Percentiles rank a stretch among this genome's conserved stretches.
Conservation (phyloP, 257 asterid genomes). For the Eucommia ulmoides region DNA sequence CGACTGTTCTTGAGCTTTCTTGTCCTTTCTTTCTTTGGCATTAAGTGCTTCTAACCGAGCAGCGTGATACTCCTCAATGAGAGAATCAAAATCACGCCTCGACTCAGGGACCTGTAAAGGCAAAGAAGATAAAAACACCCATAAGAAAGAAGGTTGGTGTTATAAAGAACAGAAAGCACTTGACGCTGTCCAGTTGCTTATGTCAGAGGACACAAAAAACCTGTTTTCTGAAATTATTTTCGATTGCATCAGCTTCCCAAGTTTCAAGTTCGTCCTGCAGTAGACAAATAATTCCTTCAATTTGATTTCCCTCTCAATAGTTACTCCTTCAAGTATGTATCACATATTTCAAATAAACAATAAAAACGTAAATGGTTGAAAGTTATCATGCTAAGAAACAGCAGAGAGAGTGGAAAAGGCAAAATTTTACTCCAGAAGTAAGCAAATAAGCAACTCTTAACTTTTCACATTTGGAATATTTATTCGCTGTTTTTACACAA, state of each 20-base stretch:
- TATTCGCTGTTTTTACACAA: no score
- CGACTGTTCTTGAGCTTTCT: conserved; percentile 69
- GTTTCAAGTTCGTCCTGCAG: conserved; percentile 85
- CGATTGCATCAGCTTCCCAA: conserved; percentile 54
- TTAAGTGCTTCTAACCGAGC: conserved; percentile 77
- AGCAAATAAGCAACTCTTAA: no score
- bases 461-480: no score
- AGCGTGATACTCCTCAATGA: conserved; percentile 61
- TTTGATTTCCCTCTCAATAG: background rate
- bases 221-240: no score
- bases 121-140: no score
- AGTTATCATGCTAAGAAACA: background rate
- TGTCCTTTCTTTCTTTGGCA: conserved; percentile 80
- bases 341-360: background rate
- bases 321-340: background rate
- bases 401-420: no score
- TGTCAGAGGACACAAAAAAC: no score
- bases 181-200: no score
- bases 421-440: no score
- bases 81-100: conserved; percentile 41
- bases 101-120: conserved; percentile 45
- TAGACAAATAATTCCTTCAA: conserved; percentile 1
- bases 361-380: background rate
- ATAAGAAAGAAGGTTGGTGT: no score
- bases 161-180: no score